phyloP scores from a whole-genome alignment of 202 grass and related monocot species.

The Setaria italica region DNA sequence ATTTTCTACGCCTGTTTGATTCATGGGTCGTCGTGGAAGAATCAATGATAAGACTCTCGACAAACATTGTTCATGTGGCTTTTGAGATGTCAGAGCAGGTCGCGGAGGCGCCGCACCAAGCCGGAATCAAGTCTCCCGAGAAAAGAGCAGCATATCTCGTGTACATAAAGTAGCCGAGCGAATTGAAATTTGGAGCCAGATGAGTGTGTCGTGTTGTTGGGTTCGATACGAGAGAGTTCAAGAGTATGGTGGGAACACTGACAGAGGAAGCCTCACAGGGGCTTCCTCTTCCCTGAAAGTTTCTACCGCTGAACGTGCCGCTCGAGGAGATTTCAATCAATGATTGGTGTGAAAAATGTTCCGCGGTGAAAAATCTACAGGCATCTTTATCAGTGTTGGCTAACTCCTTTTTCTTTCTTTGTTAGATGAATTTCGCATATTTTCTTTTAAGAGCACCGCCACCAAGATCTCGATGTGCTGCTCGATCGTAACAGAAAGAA shows the following conservation, averaged over 20 bases:
- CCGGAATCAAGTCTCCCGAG: background rate
- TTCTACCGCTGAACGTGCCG: conserved; percentile 7
- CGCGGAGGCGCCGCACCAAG: background rate
- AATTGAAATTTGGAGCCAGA: conserved; percentile 6
- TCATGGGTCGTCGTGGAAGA: background rate
- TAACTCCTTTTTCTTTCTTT: background rate
- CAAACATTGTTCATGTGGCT: background rate
- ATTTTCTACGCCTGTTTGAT: conserved; percentile 29
- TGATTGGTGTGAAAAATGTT: background rate
- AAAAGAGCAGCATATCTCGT: background rate
- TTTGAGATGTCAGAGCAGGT: background rate
- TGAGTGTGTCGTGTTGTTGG: background rate
- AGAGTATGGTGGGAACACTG: background rate
- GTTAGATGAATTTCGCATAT: background rate
- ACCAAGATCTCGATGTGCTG: background rate
- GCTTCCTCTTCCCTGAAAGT: conserved; percentile 3
- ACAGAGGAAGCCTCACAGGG: conserved; percentile 22
- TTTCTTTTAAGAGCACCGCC: background rate
- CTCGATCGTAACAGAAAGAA: background rate
- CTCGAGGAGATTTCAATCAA: background rate
- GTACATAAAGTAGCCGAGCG: background rate
- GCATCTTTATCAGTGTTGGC: background rate
- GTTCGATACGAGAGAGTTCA: background rate
- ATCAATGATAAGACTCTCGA: background rate
- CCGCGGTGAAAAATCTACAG: background rate